phyloP scores from a whole-genome alignment of 345 rosid genomes.

The Garcia nutans region DNA sequence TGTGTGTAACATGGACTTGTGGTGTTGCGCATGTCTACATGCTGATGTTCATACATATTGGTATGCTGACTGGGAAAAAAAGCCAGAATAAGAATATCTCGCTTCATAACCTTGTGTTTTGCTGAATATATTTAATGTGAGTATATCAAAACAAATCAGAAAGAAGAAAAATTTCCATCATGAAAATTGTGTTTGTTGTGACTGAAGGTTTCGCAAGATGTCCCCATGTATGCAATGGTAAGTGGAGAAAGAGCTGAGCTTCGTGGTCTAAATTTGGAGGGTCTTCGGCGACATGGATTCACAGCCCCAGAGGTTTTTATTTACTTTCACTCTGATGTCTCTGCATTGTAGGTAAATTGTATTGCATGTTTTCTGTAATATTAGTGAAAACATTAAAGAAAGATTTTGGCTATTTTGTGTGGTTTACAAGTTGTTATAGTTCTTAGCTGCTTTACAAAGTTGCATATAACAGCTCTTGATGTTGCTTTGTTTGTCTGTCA shows the following conservation, averaged over 20 bases:
- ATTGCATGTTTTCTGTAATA: background rate
- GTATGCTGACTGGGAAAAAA: conserved; percentile 1
- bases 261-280: conserved; percentile 85
- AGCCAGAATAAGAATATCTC: background rate
- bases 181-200: background rate
- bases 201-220: conserved; percentile 83
- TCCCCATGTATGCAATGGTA: conserved; percentile 87
- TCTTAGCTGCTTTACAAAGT: background rate
- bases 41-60: background rate
- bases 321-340: conserved; percentile 9
- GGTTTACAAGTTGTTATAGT: background rate
- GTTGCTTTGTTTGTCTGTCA: background rate
- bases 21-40: background rate
- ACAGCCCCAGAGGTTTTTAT: conserved; percentile 54
- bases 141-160: background rate
- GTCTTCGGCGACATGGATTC: conserved; percentile 81
- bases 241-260: conserved; percentile 89
- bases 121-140: background rate
- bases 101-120: background rate
- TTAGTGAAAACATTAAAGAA: background rate
- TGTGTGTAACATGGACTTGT: background rate
- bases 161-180: background rate
- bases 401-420: background rate
- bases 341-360: background rate
- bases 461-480: background rate